Percentiles rank a stretch among this genome's conserved stretches.
These are phyloP conservation scores for Scheffersomyces ergatensis DNA, from an alignment of 805 yeast genomes.

Conservation along the genomic window DNA sequence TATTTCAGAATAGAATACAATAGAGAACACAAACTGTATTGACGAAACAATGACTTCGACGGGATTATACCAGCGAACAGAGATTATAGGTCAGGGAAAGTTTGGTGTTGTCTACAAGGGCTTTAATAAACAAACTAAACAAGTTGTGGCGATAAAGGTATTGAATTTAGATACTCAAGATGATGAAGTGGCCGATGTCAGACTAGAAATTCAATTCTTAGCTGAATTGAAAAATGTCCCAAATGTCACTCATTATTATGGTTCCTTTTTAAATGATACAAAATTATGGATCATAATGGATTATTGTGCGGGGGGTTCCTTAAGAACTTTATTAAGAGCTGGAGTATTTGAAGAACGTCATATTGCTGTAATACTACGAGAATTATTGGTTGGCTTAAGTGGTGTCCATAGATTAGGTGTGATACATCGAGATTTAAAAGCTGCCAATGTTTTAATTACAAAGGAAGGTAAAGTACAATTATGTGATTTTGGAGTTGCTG, in stretches of 20 bases:
- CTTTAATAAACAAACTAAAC: constrained; percentile 61
- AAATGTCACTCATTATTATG: constrained; percentile 91
- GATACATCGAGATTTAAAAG: constrained; percentile 94
- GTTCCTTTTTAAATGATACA: constrained; percentile 84
- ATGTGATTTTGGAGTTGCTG: constrained; percentile 99
- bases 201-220: constrained; percentile 84
- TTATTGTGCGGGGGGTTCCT: constrained; percentile 93
- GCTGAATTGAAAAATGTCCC: constrained; percentile 79
- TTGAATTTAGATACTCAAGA: constrained; percentile 88
- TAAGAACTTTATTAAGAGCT: constrained; percentile 79
- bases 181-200: constrained; percentile 94
- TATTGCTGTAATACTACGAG: constrained; percentile 82
- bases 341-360: constrained; percentile 86
- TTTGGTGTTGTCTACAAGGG: constrained; percentile 97
- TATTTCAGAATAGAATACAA: too few relatives aligned
- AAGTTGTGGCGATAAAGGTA: constrained; percentile 89
- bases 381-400: constrained; percentile 70
- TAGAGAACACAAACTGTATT: too few relatives aligned
- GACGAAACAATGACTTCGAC: constrained; percentile 14
- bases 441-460: constrained; percentile 88
- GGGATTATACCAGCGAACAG: constrained; percentile 68
- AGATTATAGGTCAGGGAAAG: constrained; percentile 93
- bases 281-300: constrained; percentile 98
- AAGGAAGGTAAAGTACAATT: constrained; percentile 87
- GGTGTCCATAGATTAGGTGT: constrained; percentile 87